Conservation (phyloP, 2,329 filamentous ascomycete species). For the Talaromyces sp. region DNA sequence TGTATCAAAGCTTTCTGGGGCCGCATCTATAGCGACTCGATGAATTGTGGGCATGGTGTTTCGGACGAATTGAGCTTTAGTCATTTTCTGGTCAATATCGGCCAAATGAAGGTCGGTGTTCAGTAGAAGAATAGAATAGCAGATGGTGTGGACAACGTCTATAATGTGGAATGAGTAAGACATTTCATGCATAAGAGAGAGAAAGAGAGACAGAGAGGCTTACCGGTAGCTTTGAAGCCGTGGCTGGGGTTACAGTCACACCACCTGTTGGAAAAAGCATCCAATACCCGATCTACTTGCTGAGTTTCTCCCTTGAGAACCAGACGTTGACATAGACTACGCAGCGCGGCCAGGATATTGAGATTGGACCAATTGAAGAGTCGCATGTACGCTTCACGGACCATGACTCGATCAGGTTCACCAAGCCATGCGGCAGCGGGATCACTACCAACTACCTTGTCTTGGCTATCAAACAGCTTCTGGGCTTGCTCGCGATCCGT, state of each 20-base stretch:
- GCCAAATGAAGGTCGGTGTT: constrained; percentile 96
- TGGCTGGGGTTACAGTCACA: constrained; percentile 90
- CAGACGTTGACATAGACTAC: constrained; percentile 78
- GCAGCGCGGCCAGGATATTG: constrained; percentile 77
- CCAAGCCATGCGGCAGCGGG: constrained; percentile 88
- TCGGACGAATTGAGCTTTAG: constrained; percentile 87
- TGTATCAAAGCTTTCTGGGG: constrained; percentile 66
- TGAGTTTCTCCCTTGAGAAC: constrained; percentile 90
- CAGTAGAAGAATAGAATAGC: constrained; percentile 90
- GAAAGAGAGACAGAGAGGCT: no score
- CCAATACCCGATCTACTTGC: constrained; percentile 91
- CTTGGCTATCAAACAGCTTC: constrained; percentile 77
- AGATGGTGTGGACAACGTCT: constrained; percentile 97
- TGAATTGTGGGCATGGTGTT: constrained; percentile 92
- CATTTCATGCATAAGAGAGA: no score
- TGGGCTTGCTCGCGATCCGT: constrained; percentile 77
- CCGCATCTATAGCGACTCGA: constrained; percentile 73
- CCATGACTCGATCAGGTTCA: constrained; percentile 55
- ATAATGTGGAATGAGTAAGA: constrained; percentile 2
- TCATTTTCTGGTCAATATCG: constrained; percentile 97
- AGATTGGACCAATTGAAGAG: constrained; percentile 82
- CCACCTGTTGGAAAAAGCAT: constrained; percentile 87
- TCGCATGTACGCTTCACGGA: constrained; percentile 83
- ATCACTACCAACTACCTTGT: constrained; percentile 76
- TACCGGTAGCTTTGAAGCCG: constrained; percentile 86